A percentile compares a stretch with the other conserved stretches of the same genome.
Conservation (phyloP, 768 basidiomycete species). For the Hemileccinum rubropunctum region DNA sequence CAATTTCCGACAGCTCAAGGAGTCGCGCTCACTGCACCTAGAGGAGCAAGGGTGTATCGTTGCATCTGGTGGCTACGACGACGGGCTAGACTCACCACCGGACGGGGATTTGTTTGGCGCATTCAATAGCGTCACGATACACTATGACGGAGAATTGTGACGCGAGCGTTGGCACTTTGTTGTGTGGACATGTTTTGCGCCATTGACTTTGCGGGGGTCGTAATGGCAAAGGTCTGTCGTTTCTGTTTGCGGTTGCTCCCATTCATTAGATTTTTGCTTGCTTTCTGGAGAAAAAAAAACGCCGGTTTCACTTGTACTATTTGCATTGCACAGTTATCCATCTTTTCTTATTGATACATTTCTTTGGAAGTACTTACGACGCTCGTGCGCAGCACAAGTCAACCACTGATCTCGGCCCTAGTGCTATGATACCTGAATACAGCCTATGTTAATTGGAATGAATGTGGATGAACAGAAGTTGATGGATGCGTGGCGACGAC, state of each 20-base stretch:
- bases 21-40: constrained; percentile 88
- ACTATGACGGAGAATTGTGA: constrained; percentile 71
- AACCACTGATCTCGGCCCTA: too few relatives aligned
- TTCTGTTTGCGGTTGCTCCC: constrained; percentile 7
- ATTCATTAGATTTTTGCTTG: constrained; percentile 24
- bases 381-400: constrained; percentile 18
- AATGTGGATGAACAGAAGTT: constrained; percentile 15
- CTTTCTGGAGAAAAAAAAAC: constrained; percentile 18
- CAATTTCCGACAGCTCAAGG: constrained; percentile 89
- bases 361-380: constrained; percentile 24
- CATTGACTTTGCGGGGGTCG: neutral
- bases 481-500: constrained; percentile 21
- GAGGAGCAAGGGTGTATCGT: constrained; percentile 55
- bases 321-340: constrained; percentile 28
- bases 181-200: constrained; percentile 6
- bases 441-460: constrained; percentile 28
- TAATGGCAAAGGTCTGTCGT: constrained; percentile 19
- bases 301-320: constrained; percentile 35
- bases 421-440: constrained; percentile 32
- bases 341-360: constrained; percentile 16
- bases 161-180: neutral
- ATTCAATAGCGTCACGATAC: constrained; percentile 87
- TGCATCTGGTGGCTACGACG: constrained; percentile 38
- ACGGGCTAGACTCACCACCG: constrained; percentile 41
- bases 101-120: constrained; percentile 76